A percentile compares a stretch with the other conserved stretches of the same genome.
These are phyloP conservation scores for Bipolaris bicolor DNA, from an alignment of 2,329 filamentous ascomycete species.

Conservation along the genomic window DNA sequence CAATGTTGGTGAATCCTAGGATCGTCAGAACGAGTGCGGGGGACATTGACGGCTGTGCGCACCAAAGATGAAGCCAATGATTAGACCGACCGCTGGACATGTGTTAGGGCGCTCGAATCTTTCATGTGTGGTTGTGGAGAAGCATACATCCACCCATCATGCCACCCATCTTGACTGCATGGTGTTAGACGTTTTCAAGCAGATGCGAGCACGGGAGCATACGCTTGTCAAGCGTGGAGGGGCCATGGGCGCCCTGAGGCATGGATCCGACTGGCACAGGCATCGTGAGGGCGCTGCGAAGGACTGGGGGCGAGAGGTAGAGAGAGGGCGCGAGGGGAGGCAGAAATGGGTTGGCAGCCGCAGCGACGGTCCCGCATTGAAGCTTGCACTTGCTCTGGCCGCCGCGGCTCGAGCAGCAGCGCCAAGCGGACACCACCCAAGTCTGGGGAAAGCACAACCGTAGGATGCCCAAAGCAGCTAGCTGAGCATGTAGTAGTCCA, in stretches of 20 bases:
- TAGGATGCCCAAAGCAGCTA: conserved; percentile 15
- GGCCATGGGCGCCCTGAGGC: conserved; percentile 55
- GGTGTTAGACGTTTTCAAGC: conserved; percentile 37
- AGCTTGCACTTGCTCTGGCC: conserved; percentile 13
- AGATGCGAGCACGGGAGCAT: conserved; percentile 43
- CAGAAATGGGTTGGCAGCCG: conserved; percentile 13
- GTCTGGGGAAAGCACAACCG: conserved; percentile 17
- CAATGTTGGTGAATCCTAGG: conserved; percentile 87
- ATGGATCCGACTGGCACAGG: conserved; percentile 61
- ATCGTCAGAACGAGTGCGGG: conserved; percentile 24
- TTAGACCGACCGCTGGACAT: conserved; percentile 82
- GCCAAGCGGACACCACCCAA: conserved; percentile 12
- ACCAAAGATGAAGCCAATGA: conserved; percentile 99
- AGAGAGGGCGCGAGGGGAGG: conserved; percentile 27
- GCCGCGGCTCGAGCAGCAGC: conserved; percentile 21
- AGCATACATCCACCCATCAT: conserved; percentile 97
- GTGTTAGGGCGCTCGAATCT: conserved; percentile 22
- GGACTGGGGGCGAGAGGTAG: conserved; percentile 19
- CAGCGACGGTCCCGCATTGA: conserved; percentile 18
- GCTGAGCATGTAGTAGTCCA: not conserved
- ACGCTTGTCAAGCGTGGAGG: conserved; percentile 76
- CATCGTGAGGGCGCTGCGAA: conserved; percentile 51
- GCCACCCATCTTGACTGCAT: conserved; percentile 91
- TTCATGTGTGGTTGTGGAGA: not conserved
- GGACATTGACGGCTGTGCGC: conserved; percentile 35